Evolutionary conservation across 1,284 basidiomycete species (phyloP).

Genomic region (Pterula multifida): DNA sequence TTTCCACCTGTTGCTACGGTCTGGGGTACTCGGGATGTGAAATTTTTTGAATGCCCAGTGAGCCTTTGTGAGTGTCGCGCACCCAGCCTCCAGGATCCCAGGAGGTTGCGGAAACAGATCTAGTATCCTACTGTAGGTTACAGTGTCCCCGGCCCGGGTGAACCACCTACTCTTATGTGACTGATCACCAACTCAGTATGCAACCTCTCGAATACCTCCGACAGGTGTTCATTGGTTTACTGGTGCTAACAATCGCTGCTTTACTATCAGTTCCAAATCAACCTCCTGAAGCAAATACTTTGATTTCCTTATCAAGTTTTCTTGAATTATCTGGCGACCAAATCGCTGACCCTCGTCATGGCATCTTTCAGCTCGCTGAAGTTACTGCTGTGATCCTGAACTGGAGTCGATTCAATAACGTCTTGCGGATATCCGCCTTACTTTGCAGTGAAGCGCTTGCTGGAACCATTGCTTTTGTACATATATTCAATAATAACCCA

Average conservation of each 20-base stretch:
- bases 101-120: too few species aligned
- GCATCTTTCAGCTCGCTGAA: conserved; percentile 10
- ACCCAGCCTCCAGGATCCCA: too few species aligned
- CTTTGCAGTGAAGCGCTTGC: conserved; percentile 37
- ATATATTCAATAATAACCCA: conserved; percentile 58
- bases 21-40: too few species aligned
- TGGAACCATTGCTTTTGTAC: conserved; percentile 34
- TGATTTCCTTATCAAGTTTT: background rate
- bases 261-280: background rate
- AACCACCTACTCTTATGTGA: too few species aligned
- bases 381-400: conserved; percentile 49
- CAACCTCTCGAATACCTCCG: too few species aligned
- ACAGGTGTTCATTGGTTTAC: background rate
- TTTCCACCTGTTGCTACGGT: background rate
- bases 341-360: background rate
- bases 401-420: conserved; percentile 53
- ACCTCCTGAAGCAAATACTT: background rate
- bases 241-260: too few species aligned
- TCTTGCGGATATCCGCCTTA: conserved; percentile 37
- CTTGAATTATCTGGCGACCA: background rate
- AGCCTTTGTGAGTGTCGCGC: too few species aligned
- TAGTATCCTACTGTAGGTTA: too few species aligned
- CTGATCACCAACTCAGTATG: too few species aligned
- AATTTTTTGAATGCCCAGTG: too few species aligned
- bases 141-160: too few species aligned